Percentiles rank a stretch among this genome's conserved stretches.
phyloP scores from a whole-genome alignment of 2,329 filamentous ascomycete genomes.

The Trichoderma harzianum region DNA sequence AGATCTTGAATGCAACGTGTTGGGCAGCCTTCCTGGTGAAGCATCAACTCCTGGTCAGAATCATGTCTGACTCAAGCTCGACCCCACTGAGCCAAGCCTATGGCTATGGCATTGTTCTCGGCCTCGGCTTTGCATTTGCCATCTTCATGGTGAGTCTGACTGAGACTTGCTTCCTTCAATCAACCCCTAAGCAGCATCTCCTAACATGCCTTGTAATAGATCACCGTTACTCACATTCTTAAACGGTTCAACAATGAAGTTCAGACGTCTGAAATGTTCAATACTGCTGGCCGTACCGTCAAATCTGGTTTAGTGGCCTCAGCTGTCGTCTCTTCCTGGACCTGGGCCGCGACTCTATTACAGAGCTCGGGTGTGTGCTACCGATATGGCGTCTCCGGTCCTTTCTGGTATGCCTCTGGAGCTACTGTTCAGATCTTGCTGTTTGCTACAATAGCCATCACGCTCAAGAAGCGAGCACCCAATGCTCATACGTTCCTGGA shows the following conservation, averaged over 20 bases:
- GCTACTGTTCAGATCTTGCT: conserved; percentile 84
- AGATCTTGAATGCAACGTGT: neutral
- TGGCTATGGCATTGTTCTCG: conserved; percentile 76
- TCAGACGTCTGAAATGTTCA: conserved; percentile 92
- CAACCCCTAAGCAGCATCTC: neutral
- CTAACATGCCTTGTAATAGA: conserved; percentile 32
- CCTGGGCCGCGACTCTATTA: conserved; percentile 81
- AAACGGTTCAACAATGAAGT: conserved; percentile 63
- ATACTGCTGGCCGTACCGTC: conserved; percentile 79
- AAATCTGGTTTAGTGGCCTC: conserved; percentile 86
- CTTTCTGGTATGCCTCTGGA: conserved; percentile 61
- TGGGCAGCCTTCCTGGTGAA: neutral
- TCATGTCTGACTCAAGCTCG: conserved; percentile 16
- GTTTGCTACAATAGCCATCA: conserved; percentile 87
- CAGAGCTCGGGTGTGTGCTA: conserved; percentile 82
- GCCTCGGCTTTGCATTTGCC: conserved; percentile 70
- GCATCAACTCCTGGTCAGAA: neutral
- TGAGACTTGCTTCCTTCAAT: neutral
- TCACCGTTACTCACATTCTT: conserved; percentile 66
- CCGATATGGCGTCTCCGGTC: conserved; percentile 65
- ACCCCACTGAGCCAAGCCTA: conserved; percentile 56
- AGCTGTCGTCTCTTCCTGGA: conserved; percentile 91
- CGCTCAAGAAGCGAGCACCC: conserved; percentile 80
- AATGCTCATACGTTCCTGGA: conserved; percentile 86
- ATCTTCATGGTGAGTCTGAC: conserved; percentile 56